phyloP scores from a whole-genome alignment of 106 monocot species.

The Ottelia alismoides region DNA sequence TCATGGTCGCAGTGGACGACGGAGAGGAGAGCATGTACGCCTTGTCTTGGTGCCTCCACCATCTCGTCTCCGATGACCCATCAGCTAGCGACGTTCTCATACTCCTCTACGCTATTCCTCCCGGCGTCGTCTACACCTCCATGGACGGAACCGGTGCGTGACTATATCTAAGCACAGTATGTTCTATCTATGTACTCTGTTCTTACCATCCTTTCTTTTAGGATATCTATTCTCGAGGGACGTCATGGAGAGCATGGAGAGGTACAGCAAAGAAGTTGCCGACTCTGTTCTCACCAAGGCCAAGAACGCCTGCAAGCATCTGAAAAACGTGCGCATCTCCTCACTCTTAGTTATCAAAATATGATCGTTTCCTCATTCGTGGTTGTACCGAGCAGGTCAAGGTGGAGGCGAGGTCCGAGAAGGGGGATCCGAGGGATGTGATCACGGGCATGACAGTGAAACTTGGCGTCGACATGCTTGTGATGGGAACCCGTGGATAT shows the following conservation, averaged over 20 bases:
- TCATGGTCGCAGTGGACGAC: constrained; percentile 63
- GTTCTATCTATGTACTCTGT: not conserved
- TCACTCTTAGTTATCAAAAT: too few relatives aligned
- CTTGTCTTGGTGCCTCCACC: constrained; percentile 41
- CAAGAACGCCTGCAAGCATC: constrained; percentile 10
- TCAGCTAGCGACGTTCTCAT: constrained; percentile 17
- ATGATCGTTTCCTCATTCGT: not conserved
- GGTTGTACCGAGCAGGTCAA: constrained; percentile 6
- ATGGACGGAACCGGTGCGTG: constrained; percentile 34
- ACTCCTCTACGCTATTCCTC: constrained; percentile 29
- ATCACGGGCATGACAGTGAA: constrained; percentile 37
- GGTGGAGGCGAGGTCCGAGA: constrained; percentile 21
- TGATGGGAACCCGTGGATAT: constrained; percentile 71
- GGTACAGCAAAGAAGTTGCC: constrained; percentile 17
- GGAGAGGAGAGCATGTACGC: constrained; percentile 66
- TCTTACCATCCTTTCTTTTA: not conserved
- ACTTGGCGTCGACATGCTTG: constrained; percentile 38
- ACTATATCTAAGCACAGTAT: not conserved
- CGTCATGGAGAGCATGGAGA: constrained; percentile 23
- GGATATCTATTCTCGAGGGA: constrained; percentile 45
- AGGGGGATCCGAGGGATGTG: constrained; percentile 51
- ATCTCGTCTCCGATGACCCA: constrained; percentile 10
- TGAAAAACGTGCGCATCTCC: constrained; percentile 4
- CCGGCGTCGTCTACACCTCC: constrained; percentile 16
- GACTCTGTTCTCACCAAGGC: constrained; percentile 25